A percentile compares a stretch with the other conserved stretches of the same genome.
phyloP scores from a whole-genome alignment of 139 green algal genomes.

The Closterium sp. region DNA sequence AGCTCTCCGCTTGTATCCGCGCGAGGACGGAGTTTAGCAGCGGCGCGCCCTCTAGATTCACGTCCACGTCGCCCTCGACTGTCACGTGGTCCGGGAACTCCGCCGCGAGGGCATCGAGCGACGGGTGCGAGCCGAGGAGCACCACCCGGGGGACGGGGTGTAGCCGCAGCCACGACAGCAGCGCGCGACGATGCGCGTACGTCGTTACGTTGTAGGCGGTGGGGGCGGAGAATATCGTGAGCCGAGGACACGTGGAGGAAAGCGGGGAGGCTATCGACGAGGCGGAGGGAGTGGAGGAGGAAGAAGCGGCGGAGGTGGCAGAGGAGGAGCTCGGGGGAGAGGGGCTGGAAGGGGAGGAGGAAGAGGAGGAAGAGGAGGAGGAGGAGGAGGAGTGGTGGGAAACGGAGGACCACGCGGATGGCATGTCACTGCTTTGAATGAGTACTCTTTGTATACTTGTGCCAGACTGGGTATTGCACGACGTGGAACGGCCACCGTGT shows the following conservation, averaged over 20 bases:
- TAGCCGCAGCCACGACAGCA: constrained; percentile 6
- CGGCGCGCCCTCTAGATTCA: not conserved
- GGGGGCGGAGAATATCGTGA: not conserved
- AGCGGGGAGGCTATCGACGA: not conserved
- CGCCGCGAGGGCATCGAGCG: not conserved
- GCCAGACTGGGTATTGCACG: not conserved
- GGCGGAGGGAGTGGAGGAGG: not conserved
- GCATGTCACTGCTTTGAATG: not conserved
- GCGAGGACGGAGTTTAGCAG: not conserved
- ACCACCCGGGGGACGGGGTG: not conserved
- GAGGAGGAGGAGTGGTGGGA: not conserved
- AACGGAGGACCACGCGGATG: not conserved
- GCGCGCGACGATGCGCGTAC: not conserved
- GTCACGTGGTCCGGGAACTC: constrained; percentile 9
- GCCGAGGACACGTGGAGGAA: not conserved
- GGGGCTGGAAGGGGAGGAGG: not conserved
- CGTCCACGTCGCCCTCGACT: not conserved
- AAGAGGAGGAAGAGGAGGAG: not conserved
- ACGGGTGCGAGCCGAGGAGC: not conserved
- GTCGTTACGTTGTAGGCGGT: not conserved
- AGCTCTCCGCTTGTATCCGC: not conserved
- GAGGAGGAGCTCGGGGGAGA: not conserved
- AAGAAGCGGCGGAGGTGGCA: too few species aligned
- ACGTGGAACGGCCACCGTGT: not conserved
- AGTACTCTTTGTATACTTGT: not conserved